Evolutionary conservation across 1,284 basidiomycete genomes (phyloP), one percentile per base, ranked within the genome.

Genomic region (Leccinum pachyderme): DNA sequence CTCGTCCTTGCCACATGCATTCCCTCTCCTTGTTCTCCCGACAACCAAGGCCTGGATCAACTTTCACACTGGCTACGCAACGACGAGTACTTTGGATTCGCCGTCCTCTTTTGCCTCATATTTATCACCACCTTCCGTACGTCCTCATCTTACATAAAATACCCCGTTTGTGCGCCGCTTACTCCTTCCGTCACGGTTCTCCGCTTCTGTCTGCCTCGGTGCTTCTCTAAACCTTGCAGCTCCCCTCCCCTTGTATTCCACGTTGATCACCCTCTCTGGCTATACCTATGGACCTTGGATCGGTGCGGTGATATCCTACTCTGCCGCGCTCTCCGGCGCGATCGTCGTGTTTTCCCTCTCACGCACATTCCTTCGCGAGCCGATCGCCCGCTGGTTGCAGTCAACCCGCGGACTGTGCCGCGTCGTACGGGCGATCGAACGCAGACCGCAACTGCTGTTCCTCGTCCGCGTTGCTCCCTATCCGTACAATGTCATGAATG

Each of bases 401-500:
- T 84, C 79, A 33, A 80, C 83, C 2, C 71, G 75, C 51, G 82
- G 83, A 15, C 80, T 91, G 68, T 83, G 81, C 62, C 85, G 88
- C 54, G 87, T 90, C 55, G 87, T 94, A 7, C 81, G 85, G 39
- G 91, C 91, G n/a, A 90, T 94, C 64, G 92, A 94, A 77, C 88
- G 86, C 72, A 83, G 84, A 51, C 91, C 92, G 1, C 84, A 84
- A 66, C 78, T 94, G 7, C 82, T 94, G 49, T 93, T 94, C 76
- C 83, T 94, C 59, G 88, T 94, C 62, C 88, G 91, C 52, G 79
- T 94, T 49, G 91, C 89, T 18, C 89, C 89, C 5, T 91, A 91
- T 67, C 89, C 88, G 0, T 90, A 89, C 77, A 94, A 94, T 72
- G 86, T 94, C 65, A 91, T 94, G 86, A 94, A 94, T 75, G 91